Conservation (phyloP, 129 eudicot genomes). For the Logfia minima region DNA sequence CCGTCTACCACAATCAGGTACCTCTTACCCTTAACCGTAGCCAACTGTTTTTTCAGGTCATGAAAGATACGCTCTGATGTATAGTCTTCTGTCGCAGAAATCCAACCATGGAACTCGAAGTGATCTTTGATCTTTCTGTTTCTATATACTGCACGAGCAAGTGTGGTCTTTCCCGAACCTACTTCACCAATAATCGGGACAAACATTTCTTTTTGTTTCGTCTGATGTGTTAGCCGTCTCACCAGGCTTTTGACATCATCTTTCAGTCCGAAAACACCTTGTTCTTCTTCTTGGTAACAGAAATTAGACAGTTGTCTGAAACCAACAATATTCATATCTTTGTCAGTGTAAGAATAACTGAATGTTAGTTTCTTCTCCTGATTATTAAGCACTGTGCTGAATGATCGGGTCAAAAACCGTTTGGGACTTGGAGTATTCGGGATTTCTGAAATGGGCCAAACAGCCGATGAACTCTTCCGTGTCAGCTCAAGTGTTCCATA, state of each 20-base stretch:
- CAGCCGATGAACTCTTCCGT: slow-evolving; percentile 28
- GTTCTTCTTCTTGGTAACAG: slow-evolving; percentile 41
- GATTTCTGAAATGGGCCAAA: slow-evolving; percentile 15
- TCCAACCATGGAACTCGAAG: slow-evolving; percentile 43
- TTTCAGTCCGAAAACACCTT: slow-evolving; percentile 36
- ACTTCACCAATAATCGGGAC: slow-evolving; percentile 40
- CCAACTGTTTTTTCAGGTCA: slow-evolving; percentile 26
- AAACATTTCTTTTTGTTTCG: slow-evolving; percentile 11
- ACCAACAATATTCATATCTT: slow-evolving; percentile 28
- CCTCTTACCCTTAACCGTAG: slow-evolving; percentile 16
- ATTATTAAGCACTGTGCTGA: slow-evolving; percentile 18
- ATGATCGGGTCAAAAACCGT: slow-evolving; percentile 23
- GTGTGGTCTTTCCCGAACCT: slow-evolving; percentile 63
- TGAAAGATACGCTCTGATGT: slow-evolving; percentile 18
- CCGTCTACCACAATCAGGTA: slow-evolving; percentile 52
- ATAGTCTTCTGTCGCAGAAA: slow-evolving; percentile 35
- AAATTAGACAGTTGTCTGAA: slow-evolving; percentile 31
- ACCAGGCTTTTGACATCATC: slow-evolving; percentile 27
- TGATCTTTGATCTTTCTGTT: slow-evolving; percentile 35
- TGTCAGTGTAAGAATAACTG: slow-evolving; percentile 23
- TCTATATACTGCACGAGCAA: slow-evolving; percentile 49
- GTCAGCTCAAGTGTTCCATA: not conserved
- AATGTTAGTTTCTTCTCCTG: slow-evolving; percentile 30
- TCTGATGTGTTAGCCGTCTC: slow-evolving; percentile 8
- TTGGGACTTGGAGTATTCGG: slow-evolving; percentile 29